Conservation (phyloP, 257 asterid species). For the Solanum bukasovii region DNA sequence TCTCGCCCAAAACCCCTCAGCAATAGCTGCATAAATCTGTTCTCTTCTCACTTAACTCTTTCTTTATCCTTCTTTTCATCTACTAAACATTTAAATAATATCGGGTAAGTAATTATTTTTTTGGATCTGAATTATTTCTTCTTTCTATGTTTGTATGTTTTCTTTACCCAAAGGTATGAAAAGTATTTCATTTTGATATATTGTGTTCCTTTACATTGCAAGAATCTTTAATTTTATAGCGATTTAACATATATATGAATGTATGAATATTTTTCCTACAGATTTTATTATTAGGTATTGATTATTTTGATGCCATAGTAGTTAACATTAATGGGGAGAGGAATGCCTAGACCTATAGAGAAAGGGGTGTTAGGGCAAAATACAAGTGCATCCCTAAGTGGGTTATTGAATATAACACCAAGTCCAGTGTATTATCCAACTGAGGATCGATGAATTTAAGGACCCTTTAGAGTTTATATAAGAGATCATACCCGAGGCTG, state of each 20-base stretch:
- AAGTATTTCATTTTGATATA: not conserved
- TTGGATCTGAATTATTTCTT: not conserved
- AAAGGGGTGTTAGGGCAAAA: conserved; percentile 57
- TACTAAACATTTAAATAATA: too few relatives aligned
- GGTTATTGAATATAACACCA: conserved; percentile 45
- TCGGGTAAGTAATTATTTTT: not conserved
- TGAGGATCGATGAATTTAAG: conserved; percentile 80
- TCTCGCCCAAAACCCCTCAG: not conserved
- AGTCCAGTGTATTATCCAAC: conserved; percentile 74
- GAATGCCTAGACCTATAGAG: conserved; percentile 67
- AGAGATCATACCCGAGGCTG: conserved; percentile 83
- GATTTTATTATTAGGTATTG: not conserved
- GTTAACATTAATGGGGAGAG: conserved; percentile 53
- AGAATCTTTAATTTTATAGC: not conserved
- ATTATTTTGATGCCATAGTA: not conserved
- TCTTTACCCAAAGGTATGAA: not conserved
- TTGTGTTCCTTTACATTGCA: not conserved
- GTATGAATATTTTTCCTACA: not conserved
- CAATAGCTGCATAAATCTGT: too few relatives aligned
- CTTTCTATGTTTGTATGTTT: too few relatives aligned
- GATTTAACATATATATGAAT: not conserved
- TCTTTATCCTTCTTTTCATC: not conserved
- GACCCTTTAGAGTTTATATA: conserved; percentile 76
- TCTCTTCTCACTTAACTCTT: too few relatives aligned
- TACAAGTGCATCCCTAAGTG: conserved; percentile 23